phyloP scores from a whole-genome alignment of 2,329 filamentous ascomycete genomes.

The Fusarium sterilihyphosum region DNA sequence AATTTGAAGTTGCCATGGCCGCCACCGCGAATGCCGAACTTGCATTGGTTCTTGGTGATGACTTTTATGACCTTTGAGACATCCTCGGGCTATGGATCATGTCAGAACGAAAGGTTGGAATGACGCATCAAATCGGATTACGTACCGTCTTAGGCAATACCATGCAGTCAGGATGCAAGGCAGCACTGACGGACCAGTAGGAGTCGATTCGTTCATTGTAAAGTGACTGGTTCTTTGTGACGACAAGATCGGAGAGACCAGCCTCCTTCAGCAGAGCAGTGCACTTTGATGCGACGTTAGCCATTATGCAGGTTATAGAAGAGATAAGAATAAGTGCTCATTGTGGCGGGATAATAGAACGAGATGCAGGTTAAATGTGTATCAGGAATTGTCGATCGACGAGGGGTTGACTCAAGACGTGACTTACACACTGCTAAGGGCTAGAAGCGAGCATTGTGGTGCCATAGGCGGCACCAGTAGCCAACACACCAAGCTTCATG shows the following conservation, averaged over 20 bases:
- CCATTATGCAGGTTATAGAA: neutral
- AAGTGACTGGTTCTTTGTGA: constrained; percentile 40
- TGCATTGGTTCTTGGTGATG: constrained; percentile 44
- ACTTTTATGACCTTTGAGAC: constrained; percentile 50
- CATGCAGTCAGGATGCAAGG: constrained; percentile 50
- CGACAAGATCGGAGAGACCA: constrained; percentile 44
- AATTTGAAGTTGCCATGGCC: constrained; percentile 49
- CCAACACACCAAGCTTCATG: constrained; percentile 29
- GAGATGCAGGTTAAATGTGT: neutral
- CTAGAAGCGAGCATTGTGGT: neutral
- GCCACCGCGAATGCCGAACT: constrained; percentile 53
- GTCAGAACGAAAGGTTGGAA: neutral
- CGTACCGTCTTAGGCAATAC: constrained; percentile 44
- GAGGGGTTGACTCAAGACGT: neutral
- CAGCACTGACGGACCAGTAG: constrained; percentile 52
- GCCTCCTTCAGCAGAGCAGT: constrained; percentile 33
- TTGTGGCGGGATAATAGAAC: neutral
- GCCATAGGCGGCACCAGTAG: constrained; percentile 11
- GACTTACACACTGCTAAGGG: constrained; percentile 28
- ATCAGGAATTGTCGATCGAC: neutral
- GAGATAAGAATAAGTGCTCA: neutral
- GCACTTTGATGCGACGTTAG: constrained; percentile 40
- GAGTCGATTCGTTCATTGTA: constrained; percentile 47
- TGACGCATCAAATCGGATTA: neutral
- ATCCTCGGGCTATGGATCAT: constrained; percentile 40